Evolutionary conservation across 345 rosid genomes (phyloP).

Genomic region (Raphanus raphanistrum): DNA sequence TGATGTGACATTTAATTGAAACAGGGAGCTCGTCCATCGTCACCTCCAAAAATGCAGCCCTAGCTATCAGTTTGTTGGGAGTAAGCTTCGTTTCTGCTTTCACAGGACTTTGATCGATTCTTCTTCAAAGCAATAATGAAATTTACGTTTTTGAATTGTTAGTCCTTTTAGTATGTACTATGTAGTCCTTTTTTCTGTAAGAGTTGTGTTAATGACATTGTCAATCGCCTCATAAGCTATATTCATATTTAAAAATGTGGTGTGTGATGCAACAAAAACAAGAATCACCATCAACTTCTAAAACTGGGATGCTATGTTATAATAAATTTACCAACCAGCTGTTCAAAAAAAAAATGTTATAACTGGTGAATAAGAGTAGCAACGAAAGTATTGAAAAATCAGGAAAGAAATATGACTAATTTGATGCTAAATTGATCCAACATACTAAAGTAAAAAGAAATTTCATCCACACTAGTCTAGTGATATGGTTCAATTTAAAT

Average conservation of each 20-base stretch:
- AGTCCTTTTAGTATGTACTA: neutral
- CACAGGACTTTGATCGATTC: neutral
- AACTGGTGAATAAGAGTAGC: neutral
- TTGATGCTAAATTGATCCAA: neutral
- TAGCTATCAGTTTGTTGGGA: conserved; percentile 1
- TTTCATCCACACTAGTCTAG: neutral
- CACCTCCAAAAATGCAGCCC: conserved; percentile 3
- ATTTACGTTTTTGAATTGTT: neutral
- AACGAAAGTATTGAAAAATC: neutral
- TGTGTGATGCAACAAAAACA: neutral
- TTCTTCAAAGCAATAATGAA: neutral
- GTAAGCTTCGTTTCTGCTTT: conserved; percentile 23
- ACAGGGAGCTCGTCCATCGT: conserved; percentile 22
- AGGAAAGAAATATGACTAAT: neutral
- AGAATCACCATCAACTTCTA: neutral
- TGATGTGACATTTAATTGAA: conserved; percentile 14
- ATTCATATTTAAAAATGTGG: neutral
- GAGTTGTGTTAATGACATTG: neutral
- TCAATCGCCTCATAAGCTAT: neutral
- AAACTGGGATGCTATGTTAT: neutral
- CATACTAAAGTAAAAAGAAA: neutral
- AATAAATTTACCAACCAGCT: too few relatives aligned
- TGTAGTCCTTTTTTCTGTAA: neutral
- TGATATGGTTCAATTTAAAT: neutral
- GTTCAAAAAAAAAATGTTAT: too few relatives aligned